Percentiles rank a stretch among this genome's conserved stretches.
Conservation (phyloP, 2,329 filamentous ascomycete species). For the Pyrenophora graminea region DNA sequence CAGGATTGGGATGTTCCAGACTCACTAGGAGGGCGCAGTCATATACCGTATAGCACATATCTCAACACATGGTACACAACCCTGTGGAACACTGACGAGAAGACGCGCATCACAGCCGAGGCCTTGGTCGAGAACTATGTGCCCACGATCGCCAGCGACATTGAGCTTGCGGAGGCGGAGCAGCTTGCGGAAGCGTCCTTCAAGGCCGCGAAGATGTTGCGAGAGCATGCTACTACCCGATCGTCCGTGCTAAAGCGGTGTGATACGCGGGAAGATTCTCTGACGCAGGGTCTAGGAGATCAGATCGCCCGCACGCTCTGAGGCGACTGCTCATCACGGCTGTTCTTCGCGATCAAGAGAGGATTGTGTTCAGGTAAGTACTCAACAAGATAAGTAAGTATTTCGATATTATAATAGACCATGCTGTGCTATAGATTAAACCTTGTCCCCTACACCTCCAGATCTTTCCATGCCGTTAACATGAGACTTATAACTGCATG, state of each 20-base stretch:
- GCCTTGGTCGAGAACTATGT: neutral
- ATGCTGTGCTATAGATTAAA: too few relatives aligned
- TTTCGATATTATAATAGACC: too few relatives aligned
- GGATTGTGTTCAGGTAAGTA: neutral
- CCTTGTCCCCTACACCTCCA: too few relatives aligned
- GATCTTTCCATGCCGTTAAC: too few relatives aligned
- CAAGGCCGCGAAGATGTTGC: neutral
- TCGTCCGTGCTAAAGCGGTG: neutral
- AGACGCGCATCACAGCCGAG: constrained; percentile 3
- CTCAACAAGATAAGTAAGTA: too few relatives aligned
- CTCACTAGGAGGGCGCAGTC: neutral
- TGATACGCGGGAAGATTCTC: neutral
- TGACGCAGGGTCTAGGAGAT: neutral
- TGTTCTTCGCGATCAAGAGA: neutral
- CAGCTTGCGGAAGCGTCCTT: neutral
- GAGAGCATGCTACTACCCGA: neutral
- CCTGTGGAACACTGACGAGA: constrained; percentile 2
- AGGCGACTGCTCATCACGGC: too few relatives aligned
- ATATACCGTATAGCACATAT: constrained; percentile 13
- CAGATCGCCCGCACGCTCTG: neutral
- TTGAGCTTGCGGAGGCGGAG: neutral
- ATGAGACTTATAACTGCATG: too few relatives aligned
- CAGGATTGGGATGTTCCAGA: neutral
- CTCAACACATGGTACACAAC: constrained; percentile 22
- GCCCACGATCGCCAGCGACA: constrained; percentile 2